phyloP scores from a whole-genome alignment of 2,329 filamentous ascomycete genomes.

The Colletotrichum tanaceti region DNA sequence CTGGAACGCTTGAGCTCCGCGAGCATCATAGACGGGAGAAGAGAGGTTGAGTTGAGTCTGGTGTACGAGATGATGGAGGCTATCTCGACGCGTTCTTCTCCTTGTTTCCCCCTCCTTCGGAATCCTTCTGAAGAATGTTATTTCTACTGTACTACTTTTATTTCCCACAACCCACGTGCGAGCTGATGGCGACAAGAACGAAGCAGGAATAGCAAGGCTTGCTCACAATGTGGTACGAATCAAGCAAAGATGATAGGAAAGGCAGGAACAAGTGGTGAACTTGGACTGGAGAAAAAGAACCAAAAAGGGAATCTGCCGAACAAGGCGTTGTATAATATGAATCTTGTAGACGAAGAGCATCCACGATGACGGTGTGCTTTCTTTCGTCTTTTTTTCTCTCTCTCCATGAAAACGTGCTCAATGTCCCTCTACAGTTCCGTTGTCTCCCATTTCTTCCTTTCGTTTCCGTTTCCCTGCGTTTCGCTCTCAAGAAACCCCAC shows the following conservation, averaged over 20 bases:
- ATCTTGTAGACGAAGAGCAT: background rate
- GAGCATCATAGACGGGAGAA: background rate
- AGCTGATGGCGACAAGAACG: background rate
- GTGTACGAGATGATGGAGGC: background rate
- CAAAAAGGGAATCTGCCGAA: background rate
- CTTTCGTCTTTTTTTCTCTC: background rate
- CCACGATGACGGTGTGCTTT: background rate
- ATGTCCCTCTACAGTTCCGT: slow-evolving; percentile 1
- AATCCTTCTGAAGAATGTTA: slow-evolving; percentile 1
- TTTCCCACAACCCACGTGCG: background rate
- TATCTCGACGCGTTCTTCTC: background rate
- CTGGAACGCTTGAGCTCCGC: slow-evolving; percentile 30
- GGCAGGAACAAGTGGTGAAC: background rate
- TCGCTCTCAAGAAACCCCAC: no score
- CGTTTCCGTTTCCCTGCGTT: no score
- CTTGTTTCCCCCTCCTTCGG: background rate
- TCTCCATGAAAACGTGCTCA: background rate
- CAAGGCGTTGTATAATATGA: slow-evolving; percentile 12
- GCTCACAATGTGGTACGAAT: background rate
- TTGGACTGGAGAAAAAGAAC: background rate
- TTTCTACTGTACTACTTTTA: slow-evolving; percentile 1
- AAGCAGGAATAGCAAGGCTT: background rate
- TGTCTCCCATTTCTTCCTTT: background rate
- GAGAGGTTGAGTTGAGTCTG: background rate
- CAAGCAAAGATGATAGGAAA: background rate